Conservation (phyloP, 129 eudicot species). For the Heracleum sosnowskyi region DNA sequence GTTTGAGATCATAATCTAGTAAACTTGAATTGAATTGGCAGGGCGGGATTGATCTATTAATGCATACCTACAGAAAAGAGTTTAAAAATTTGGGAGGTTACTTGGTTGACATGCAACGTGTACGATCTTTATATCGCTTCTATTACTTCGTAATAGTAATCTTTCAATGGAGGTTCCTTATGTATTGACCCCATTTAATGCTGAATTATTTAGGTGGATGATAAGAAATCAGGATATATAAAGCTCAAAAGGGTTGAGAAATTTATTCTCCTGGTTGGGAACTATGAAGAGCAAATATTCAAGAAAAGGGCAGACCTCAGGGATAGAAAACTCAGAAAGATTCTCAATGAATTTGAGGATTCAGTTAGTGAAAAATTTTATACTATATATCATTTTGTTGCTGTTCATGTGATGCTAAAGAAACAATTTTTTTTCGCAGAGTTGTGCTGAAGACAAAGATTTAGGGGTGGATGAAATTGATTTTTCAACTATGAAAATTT, state of each 20-base stretch:
- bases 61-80: constrained; percentile 47
- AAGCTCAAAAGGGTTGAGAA: constrained; percentile 54
- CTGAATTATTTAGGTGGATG: constrained; percentile 27
- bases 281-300: constrained; percentile 52
- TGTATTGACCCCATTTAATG: background rate
- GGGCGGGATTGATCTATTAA: constrained; percentile 47
- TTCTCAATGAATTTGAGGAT: constrained; percentile 13
- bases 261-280: constrained; percentile 45
- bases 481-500: background rate
- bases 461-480: background rate
- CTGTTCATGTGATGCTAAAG: background rate
- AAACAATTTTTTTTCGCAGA: constrained; percentile 9
- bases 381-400: background rate
- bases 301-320: constrained; percentile 31
- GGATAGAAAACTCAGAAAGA: constrained; percentile 21
- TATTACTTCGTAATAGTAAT: background rate
- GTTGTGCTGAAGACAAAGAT: constrained; percentile 19
- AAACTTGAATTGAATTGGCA: background rate
- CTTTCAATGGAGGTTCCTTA: background rate
- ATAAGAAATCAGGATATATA: constrained; percentile 29
- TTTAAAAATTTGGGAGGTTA: constrained; percentile 55
- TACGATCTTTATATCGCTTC: background rate
- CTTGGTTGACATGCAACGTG: constrained; percentile 42
- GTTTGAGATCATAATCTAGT: background rate
- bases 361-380: constrained; percentile 21